A percentile compares a stretch with the other conserved stretches of the same genome.
Evolutionary conservation across 1,284 basidiomycete species (phyloP).

Genomic region (Calocybe gambosa): DNA sequence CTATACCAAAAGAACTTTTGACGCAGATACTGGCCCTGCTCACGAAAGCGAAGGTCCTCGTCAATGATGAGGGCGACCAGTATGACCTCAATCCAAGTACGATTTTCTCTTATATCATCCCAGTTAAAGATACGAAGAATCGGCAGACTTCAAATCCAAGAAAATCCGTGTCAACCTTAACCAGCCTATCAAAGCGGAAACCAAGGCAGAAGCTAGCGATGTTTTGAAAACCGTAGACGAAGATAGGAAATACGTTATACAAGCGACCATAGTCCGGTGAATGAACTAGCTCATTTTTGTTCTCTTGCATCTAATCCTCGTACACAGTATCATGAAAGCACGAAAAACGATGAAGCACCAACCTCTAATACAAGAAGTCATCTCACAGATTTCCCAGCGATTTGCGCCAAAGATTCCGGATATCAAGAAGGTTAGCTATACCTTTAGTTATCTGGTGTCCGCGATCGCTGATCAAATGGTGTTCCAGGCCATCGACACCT

Average conservation of each 20-base stretch:
- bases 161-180: conserved; percentile 96
- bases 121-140: background rate
- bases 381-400: conserved; percentile 75
- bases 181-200: conserved; percentile 89
- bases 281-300: conserved; percentile 22
- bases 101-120: conserved; percentile 18
- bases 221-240: conserved; percentile 97
- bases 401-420: conserved; percentile 82
- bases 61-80: conserved; percentile 71
- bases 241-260: conserved; percentile 94
- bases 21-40: conserved; percentile 72
- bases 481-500: conserved; percentile 75
- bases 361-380: conserved; percentile 84
- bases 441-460: background rate
- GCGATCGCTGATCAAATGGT: background rate
- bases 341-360: conserved; percentile 95
- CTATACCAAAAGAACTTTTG: conserved; percentile 69
- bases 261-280: conserved; percentile 93
- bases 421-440: conserved; percentile 66
- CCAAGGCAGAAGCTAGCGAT: conserved; percentile 86
- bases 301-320: too few species aligned
- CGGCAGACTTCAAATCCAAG: conserved; percentile 90
- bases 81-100: conserved; percentile 82
- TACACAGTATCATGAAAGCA: conserved; percentile 90
- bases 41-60: conserved; percentile 78